These are phyloP conservation scores for Diaporthe citrichinensis DNA, from an alignment of 2,329 filamentous ascomycete species.

Conservation along the genomic window DNA sequence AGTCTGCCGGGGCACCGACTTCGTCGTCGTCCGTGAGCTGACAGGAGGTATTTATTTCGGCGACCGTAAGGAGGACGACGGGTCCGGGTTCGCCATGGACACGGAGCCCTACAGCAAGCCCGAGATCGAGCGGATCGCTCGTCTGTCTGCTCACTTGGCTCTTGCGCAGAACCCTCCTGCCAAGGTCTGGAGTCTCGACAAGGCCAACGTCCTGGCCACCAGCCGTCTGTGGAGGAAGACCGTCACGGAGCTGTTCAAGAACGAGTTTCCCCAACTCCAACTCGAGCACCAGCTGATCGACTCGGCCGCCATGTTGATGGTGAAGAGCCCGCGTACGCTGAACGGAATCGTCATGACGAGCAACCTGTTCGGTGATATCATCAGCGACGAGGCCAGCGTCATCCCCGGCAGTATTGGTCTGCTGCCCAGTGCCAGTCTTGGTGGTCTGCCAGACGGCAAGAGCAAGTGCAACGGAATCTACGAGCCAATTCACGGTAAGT, in stretches of 20 bases:
- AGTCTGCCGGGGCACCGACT: conserved; percentile 88
- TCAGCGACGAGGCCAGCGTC: conserved; percentile 93
- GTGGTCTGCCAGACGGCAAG: conserved; percentile 88
- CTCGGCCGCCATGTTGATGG: conserved; percentile 96
- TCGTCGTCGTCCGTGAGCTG: conserved; percentile 92
- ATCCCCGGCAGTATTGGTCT: conserved; percentile 93
- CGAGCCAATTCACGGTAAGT: conserved; percentile 92
- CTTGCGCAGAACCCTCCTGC: conserved; percentile 81
- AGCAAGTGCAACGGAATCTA: conserved; percentile 93
- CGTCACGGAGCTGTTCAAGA: conserved; percentile 85
- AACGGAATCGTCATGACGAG: conserved; percentile 94
- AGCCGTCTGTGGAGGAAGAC: conserved; percentile 91
- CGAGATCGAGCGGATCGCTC: conserved; percentile 90
- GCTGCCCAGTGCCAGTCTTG: conserved; percentile 88
- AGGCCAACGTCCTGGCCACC: conserved; percentile 96
- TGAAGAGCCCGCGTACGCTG: conserved; percentile 89
- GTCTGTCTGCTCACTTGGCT: conserved; percentile 86
- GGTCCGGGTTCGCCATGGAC: conserved; percentile 82
- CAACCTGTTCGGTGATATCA: conserved; percentile 97
- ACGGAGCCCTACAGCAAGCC: conserved; percentile 86
- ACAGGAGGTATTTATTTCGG: conserved; percentile 98
- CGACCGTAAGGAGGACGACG: conserved; percentile 84
- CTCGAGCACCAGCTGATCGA: conserved; percentile 94
- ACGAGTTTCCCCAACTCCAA: conserved; percentile 90
- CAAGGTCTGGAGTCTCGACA: conserved; percentile 90